Conservation (phyloP, 306 rosid species). For the Begonia loranthoides region DNA sequence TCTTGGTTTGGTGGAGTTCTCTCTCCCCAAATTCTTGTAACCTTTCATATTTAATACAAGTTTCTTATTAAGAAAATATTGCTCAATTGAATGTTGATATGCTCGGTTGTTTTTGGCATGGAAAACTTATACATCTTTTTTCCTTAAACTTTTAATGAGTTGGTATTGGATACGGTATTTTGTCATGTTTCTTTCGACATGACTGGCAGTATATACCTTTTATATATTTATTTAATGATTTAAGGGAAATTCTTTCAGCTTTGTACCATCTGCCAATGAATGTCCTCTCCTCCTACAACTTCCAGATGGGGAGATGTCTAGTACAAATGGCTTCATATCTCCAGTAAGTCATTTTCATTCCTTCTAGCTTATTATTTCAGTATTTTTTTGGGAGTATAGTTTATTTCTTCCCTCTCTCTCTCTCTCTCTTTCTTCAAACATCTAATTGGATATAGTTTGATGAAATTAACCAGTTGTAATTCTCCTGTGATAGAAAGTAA, state of each 20-base stretch:
- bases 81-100: too few species aligned
- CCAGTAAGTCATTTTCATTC: conserved; percentile 41
- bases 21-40: too few species aligned
- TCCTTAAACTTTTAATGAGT: too few species aligned
- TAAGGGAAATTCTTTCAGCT: conserved; percentile 31
- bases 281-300: conserved; percentile 85
- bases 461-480: background rate
- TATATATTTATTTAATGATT: background rate
- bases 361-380: conserved; percentile 1
- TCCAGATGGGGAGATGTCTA: conserved; percentile 69
- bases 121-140: too few species aligned
- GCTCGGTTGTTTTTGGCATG: too few species aligned
- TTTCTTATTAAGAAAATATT: too few species aligned
- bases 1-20: too few species aligned
- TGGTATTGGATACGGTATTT: background rate
- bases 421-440: conserved; percentile 3
- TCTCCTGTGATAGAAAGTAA: conserved; percentile 9
- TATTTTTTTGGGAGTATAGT: background rate
- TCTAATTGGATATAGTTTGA: too few species aligned
- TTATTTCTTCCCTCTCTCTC: too few species aligned
- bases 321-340: conserved; percentile 86
- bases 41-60: too few species aligned
- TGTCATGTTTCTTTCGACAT: background rate
- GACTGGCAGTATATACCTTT: too few species aligned
- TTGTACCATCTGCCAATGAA: conserved; percentile 71